phyloP scores from a whole-genome alignment of 1,284 basidiomycete species.

The Pterulicium gracile region DNA sequence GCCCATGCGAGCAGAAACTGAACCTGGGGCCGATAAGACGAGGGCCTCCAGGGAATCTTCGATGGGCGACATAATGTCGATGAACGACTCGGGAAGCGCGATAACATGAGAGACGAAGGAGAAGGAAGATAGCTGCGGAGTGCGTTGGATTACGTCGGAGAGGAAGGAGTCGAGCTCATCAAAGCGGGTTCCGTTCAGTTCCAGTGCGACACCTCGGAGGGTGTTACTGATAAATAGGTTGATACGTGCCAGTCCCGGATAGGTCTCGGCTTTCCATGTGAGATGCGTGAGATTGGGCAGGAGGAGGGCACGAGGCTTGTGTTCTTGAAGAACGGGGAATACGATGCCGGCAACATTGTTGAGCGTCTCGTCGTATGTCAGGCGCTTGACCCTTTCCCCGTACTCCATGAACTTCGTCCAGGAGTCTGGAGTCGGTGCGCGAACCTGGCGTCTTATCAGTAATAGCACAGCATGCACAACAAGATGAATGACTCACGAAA shows the following conservation, averaged over 20 bases:
- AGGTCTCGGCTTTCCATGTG: slow-evolving; percentile 59
- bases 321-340: slow-evolving; percentile 53
- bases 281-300: slow-evolving; percentile 58
- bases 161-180: slow-evolving; percentile 52
- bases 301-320: slow-evolving; percentile 47
- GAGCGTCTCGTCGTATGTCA: slow-evolving; percentile 57
- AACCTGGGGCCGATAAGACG: slow-evolving; percentile 57
- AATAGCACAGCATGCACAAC: slow-evolving; percentile 7
- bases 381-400: slow-evolving; percentile 50
- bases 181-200: slow-evolving; percentile 41
- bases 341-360: slow-evolving; percentile 51
- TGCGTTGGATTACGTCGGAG: slow-evolving; percentile 45
- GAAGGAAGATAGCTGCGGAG: slow-evolving; percentile 44
- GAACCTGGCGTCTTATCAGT: slow-evolving; percentile 8
- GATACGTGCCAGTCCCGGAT: slow-evolving; percentile 51
- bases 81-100: slow-evolving; percentile 57
- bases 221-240: slow-evolving; percentile 52
- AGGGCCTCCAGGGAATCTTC: slow-evolving; percentile 53
- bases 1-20: slow-evolving; percentile 53
- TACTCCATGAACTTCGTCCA: slow-evolving; percentile 57
- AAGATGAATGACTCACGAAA: slow-evolving; percentile 40
- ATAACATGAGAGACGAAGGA: slow-evolving; percentile 52
- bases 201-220: slow-evolving; percentile 47
- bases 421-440: slow-evolving; percentile 53
- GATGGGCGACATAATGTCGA: slow-evolving; percentile 39